Evolutionary conservation across 192 early-diverging fungal species (phyloP).

Genomic region (Phycomyces blakesleeanus): DNA sequence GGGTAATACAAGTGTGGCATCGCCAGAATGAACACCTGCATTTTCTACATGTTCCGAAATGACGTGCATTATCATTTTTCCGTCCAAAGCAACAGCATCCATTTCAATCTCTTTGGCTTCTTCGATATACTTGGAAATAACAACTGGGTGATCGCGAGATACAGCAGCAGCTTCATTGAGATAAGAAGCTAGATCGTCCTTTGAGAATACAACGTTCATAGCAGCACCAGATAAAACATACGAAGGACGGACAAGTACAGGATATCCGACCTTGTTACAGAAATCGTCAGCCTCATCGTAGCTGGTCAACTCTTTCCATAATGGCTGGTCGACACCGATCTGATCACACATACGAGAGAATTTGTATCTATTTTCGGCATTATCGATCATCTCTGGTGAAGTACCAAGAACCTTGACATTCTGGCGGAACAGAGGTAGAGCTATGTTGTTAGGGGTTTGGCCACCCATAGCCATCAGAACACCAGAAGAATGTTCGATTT

Average conservation of each 20-base stretch:
- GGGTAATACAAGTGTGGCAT: conserved; percentile 93
- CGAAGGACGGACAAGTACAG: conserved; percentile 95
- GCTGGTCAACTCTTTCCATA: conserved; percentile 94
- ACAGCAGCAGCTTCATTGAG: conserved; percentile 88
- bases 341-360: conserved; percentile 96
- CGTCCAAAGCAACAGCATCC: conserved; percentile 94
- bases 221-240: conserved; percentile 99
- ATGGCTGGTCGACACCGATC: conserved; percentile 95
- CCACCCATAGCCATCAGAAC: conserved; percentile 96
- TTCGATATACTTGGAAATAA: conserved; percentile 97
- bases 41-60: conserved; percentile 99
- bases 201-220: conserved; percentile 93
- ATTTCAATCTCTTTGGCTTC: conserved; percentile 98
- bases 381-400: conserved; percentile 95
- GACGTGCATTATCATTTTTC: conserved; percentile 91
- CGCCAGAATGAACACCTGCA: conserved; percentile 98
- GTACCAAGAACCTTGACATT: conserved; percentile 94
- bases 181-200: conserved; percentile 79
- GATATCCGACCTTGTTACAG: conserved; percentile 86
- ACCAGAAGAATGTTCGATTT: conserved; percentile 80
- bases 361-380: conserved; percentile 96
- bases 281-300: conserved; percentile 82
- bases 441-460: conserved; percentile 98
- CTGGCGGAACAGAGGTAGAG: conserved; percentile 83
- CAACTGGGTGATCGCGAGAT: conserved; percentile 92